Evolutionary conservation across 805 yeast genomes (phyloP).

Genomic region (Grigorovia transvaalensis): DNA sequence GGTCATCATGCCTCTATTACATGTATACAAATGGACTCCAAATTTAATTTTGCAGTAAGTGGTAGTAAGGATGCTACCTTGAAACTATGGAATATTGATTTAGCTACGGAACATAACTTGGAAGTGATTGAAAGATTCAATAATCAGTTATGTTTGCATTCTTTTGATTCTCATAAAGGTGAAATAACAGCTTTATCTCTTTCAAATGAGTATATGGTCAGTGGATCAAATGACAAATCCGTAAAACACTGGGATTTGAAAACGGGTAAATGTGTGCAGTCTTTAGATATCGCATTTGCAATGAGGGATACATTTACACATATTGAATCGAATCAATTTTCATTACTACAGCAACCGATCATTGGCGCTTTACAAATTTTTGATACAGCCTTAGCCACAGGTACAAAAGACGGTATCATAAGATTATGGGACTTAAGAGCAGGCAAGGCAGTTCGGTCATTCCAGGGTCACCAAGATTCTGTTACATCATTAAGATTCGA

Average conservation of each 20-base stretch:
- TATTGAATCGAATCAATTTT: slow-evolving; percentile 3
- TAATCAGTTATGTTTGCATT: slow-evolving; percentile 32
- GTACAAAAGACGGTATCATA: slow-evolving; percentile 65
- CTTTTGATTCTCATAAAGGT: slow-evolving; percentile 56
- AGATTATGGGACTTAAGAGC: slow-evolving; percentile 67
- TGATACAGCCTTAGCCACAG: slow-evolving; percentile 70
- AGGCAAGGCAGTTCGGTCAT: slow-evolving; percentile 52
- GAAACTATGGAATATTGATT: slow-evolving; percentile 47
- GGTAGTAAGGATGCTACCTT: slow-evolving; percentile 59
- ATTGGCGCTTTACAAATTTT: slow-evolving; percentile 60
- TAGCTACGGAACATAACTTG: slow-evolving; percentile 18
- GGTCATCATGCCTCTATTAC: slow-evolving; percentile 59
- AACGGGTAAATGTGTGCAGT: slow-evolving; percentile 57
- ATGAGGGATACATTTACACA: slow-evolving; percentile 8
- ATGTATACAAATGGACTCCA: slow-evolving; percentile 49
- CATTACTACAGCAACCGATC: slow-evolving; percentile 28
- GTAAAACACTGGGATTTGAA: slow-evolving; percentile 66
- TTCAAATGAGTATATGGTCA: slow-evolving; percentile 41
- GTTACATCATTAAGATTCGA: slow-evolving; percentile 61
- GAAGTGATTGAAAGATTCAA: slow-evolving; percentile 15
- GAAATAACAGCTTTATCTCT: slow-evolving; percentile 54
- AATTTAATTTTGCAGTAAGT: slow-evolving; percentile 28
- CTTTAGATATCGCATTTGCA: slow-evolving; percentile 43
- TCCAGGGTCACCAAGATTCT: slow-evolving; percentile 60
- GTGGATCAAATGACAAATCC: slow-evolving; percentile 63